Conservation (phyloP, 2,329 filamentous ascomycete genomes). For the Hymenoscyphus fraxineus region DNA sequence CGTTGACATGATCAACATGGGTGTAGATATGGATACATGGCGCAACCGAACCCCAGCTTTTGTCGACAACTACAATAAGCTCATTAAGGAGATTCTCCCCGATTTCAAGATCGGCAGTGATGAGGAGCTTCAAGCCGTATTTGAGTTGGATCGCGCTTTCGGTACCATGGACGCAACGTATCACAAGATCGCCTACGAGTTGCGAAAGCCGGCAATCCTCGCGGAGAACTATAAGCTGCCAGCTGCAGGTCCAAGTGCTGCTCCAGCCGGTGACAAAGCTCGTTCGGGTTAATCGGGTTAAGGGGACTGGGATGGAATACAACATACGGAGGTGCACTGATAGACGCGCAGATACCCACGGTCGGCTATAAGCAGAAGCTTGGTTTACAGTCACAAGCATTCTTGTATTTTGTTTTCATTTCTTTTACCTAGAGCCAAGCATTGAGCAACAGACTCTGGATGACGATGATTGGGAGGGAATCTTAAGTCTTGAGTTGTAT, state of each 20-base stretch:
- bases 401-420: no score
- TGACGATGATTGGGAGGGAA: no score
- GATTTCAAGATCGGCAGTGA: not conserved
- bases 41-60: not conserved
- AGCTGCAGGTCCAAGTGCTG: not conserved
- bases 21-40: slow-evolving; percentile 10
- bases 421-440: no score
- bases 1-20: slow-evolving; percentile 11
- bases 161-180: not conserved
- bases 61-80: not conserved
- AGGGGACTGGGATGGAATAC: not conserved
- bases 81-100: not conserved
- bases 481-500: no score
- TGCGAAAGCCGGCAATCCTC: not conserved
- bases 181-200: not conserved
- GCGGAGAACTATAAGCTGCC: no score
- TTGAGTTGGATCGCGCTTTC: not conserved
- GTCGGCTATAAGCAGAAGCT: no score
- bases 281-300: not conserved
- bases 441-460: no score
- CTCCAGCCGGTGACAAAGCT: not conserved
- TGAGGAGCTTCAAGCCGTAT: not conserved
- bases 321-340: not conserved
- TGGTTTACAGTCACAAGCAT: no score
- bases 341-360: no score